phyloP scores from a whole-genome alignment of 1,284 basidiomycete genomes.

The Pseudozyma sp. region DNA sequence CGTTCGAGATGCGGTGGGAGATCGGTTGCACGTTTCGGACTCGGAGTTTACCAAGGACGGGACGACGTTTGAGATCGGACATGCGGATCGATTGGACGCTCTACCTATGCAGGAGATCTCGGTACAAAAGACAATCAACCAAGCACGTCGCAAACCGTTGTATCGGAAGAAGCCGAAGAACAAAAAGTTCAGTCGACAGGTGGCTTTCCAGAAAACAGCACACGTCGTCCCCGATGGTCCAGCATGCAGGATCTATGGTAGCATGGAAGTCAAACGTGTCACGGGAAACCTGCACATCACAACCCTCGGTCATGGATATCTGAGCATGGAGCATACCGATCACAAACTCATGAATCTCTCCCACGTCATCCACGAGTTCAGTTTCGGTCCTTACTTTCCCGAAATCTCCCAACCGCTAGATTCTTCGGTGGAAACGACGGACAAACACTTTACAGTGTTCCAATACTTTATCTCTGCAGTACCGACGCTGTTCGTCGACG shows the following conservation, averaged over 20 bases:
- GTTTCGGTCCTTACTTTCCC: conserved; percentile 95
- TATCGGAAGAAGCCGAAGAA: conserved; percentile 42
- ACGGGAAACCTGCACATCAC: conserved; percentile 78
- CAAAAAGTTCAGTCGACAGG: conserved; percentile 72
- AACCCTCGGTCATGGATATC: conserved; percentile 92
- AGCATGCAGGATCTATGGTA: conserved; percentile 87
- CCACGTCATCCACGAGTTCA: conserved; percentile 95
- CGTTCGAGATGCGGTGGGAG: conserved; percentile 89
- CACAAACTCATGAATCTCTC: conserved; percentile 89
- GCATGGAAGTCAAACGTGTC: conserved; percentile 86
- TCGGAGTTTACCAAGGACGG: conserved; percentile 80
- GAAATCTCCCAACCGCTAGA: conserved; percentile 95
- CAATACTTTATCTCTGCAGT: conserved; percentile 96
- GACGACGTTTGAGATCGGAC: conserved; percentile 81
- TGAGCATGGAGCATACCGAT: conserved; percentile 85
- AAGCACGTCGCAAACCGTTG: conserved; percentile 37
- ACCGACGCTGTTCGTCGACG: conserved; percentile 88
- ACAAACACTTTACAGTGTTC: conserved; percentile 75
- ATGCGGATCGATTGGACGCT: conserved; percentile 78
- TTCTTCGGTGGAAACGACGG: conserved; percentile 77
- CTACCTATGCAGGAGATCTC: conserved; percentile 59
- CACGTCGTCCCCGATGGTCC: conserved; percentile 68
- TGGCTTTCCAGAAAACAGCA: conserved; percentile 64
- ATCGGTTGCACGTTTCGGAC: conserved; percentile 85
- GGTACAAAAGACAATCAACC: conserved; percentile 46